Evolutionary conservation across 352 stramenopile genomes (phyloP), one percentile per base, ranked within the genome.

Genomic region (Globisporangium rhizosaccharum): DNA sequence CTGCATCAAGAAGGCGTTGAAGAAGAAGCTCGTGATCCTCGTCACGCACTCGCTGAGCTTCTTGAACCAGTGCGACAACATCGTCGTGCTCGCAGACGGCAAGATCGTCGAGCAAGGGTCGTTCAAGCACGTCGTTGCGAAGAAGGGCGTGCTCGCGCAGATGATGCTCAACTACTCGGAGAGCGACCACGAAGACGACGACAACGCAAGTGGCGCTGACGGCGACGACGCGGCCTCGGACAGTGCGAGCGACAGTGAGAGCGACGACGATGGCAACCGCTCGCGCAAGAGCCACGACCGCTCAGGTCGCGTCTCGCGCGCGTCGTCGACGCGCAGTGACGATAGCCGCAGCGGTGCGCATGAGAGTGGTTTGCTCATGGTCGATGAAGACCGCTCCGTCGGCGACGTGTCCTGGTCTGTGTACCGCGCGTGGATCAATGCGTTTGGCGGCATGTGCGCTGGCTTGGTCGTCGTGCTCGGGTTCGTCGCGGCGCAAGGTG

Each of bases 31-130:
- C 28, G 83, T 99, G 46, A 78, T 98, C 2, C 92, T 98, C 17
- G 97, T 98, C 71, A 96, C 93, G 36, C 75, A 99, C 50, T 51
- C 48, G 10, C 85, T 98, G 53, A 95, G 87, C 61, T 79, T 97
- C 58, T 77, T 83, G 52, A 75, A 82, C 55, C 91, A 81, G 28
- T 76, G 70, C 52, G 70, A 85, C 53, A 61, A 49, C 25, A 68
- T 94, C 25, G 17, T 88, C 1, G 75, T 90, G 14, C 56, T 98
- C 10, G 66, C 76, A 17, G 67, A 90, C 57, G 88, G 87, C 23
- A 56, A 51, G 23, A 67, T 97, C 25, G 72, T 78, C 7, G 86
- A 97, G 65, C 56, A 86, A 51, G 95, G 90, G 0, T 73, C 81
- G 14, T 98, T 89, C 68, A 26, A 76, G 15, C 60, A 92, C 14